phyloP scores from a whole-genome alignment of 2,329 filamentous ascomycete genomes.

The Orbilia brochopaga region DNA sequence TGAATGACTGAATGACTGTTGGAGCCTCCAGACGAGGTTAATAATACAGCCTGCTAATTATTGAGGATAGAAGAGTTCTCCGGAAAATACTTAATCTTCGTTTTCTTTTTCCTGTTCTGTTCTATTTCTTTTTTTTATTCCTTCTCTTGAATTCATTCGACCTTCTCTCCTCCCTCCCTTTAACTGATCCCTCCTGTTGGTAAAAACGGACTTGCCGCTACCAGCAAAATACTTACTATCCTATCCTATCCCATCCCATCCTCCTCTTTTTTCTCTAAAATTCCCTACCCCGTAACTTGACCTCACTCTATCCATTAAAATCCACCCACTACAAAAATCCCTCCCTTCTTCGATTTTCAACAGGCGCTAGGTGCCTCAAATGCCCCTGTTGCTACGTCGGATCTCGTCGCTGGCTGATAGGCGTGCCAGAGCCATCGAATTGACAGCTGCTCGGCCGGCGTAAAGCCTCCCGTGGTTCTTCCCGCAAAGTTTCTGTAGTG shows the following conservation, averaged over 20 bases:
- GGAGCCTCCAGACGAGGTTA: no score
- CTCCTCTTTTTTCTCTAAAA: background rate
- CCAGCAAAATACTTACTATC: background rate
- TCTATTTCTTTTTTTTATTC: background rate
- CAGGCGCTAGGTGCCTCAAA: background rate
- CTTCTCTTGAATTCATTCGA: constrained; percentile 4
- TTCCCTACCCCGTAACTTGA: no score
- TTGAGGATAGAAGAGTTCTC: no score
- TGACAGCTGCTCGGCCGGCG: background rate
- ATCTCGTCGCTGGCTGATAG: background rate
- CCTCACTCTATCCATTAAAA: no score
- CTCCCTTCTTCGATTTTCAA: no score
- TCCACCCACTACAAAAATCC: no score
- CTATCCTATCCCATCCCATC: background rate
- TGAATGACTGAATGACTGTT: no score
- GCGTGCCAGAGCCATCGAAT: background rate
- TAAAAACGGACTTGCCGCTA: background rate
- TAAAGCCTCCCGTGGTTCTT: background rate
- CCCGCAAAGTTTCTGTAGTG: no score
- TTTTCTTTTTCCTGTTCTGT: constrained; percentile 6
- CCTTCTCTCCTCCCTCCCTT: constrained; percentile 6
- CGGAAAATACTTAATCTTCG: constrained; percentile 4
- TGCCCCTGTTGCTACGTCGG: constrained; percentile 5
- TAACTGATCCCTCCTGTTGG: constrained; percentile 8
- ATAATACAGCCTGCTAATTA: no score